A percentile compares a stretch with the other conserved stretches of the same genome.
These are phyloP conservation scores for Didymella lethalis DNA, from an alignment of 2,329 filamentous ascomycete genomes.

Conservation along the genomic window DNA sequence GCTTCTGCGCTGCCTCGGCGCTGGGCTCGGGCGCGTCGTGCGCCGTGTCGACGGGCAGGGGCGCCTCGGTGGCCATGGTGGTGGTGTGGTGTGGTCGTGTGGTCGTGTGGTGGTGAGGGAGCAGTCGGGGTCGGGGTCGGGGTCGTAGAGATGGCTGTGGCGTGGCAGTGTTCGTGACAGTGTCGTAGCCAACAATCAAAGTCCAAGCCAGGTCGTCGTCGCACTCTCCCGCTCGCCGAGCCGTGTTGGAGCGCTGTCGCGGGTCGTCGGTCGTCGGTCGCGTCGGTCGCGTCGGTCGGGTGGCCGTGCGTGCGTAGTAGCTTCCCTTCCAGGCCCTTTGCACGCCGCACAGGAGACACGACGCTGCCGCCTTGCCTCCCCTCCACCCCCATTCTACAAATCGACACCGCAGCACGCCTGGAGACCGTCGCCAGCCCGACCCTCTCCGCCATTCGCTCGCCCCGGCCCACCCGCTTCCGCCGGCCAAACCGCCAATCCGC, in stretches of 20 bases:
- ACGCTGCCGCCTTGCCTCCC: conserved; percentile 11
- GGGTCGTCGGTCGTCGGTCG: no score
- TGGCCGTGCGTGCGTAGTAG: conserved; percentile 11
- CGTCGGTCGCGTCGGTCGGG: neutral
- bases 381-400: conserved; percentile 8
- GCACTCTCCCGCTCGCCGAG: neutral
- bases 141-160: no score
- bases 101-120: neutral
- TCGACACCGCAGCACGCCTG: neutral
- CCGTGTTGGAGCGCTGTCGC: conserved; percentile 6
- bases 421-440: conserved; percentile 13
- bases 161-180: no score
- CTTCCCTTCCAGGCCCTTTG: conserved; percentile 13
- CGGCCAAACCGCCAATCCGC: neutral
- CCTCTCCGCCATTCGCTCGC: conserved; percentile 35
- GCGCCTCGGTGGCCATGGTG: conserved; percentile 43
- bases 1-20: conserved; percentile 38
- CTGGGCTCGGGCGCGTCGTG: conserved; percentile 18
- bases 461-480: conserved; percentile 9
- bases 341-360: conserved; percentile 11
- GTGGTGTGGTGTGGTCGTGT: neutral
- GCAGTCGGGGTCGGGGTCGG: neutral
- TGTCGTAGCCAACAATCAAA: no score
- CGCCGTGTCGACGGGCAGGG: conserved; percentile 19
- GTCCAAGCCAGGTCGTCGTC: no score